phyloP scores from a whole-genome alignment of 257 asterid genomes.

The Ilex aquifolium region DNA sequence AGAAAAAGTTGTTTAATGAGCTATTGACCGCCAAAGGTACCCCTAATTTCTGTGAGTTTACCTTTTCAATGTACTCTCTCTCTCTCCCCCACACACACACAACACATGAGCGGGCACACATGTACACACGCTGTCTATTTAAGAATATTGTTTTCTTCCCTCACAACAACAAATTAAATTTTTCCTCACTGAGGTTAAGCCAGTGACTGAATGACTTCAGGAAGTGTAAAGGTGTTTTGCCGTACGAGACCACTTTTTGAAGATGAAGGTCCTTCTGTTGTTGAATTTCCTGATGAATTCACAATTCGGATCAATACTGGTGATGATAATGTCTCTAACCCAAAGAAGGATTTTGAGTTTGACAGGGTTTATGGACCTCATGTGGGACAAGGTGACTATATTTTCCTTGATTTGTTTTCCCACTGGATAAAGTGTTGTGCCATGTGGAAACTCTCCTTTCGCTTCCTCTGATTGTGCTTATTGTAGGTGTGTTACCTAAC shows the following conservation, averaged over 20 bases:
- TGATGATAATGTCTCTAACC: slow-evolving; percentile 66
- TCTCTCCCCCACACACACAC: not conserved
- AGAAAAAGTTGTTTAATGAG: slow-evolving; percentile 82
- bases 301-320: slow-evolving; percentile 73
- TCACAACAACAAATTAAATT: too few relatives aligned
- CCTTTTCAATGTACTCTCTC: slow-evolving; percentile 7
- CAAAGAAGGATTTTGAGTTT: slow-evolving; percentile 95
- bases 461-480: slow-evolving; percentile 14
- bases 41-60: slow-evolving; percentile 15
- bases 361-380: slow-evolving; percentile 99
- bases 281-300: slow-evolving; percentile 85
- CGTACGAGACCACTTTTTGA: slow-evolving; percentile 94
- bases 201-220: slow-evolving; percentile 34
- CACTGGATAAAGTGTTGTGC: slow-evolving; percentile 11
- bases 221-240: slow-evolving; percentile 85
- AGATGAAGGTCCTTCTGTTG: slow-evolving; percentile 79
- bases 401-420: slow-evolving; percentile 13
- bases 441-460: slow-evolving; percentile 16
- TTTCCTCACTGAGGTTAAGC: too few relatives aligned
- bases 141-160: too few relatives aligned
- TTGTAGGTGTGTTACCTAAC: not conserved
- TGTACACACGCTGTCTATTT: slow-evolving; percentile 8
- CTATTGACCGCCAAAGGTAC: slow-evolving; percentile 89
- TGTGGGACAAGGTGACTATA: slow-evolving; percentile 78
- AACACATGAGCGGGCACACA: not conserved